phyloP scores from a whole-genome alignment of 768 basidiomycete species.

The Leccinellum rugosiceps region DNA sequence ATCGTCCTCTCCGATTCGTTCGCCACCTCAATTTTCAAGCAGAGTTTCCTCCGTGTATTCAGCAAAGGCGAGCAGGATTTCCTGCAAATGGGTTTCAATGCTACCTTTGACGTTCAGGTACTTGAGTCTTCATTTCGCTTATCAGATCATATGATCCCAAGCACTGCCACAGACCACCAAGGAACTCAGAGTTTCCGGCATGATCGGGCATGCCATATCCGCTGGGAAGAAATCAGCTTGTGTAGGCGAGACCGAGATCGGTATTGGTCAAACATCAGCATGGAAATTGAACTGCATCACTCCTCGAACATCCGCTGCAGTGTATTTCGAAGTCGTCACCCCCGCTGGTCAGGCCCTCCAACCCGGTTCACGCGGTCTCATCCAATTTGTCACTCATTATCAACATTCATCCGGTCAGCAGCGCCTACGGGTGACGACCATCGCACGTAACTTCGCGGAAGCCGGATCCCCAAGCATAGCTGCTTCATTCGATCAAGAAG shows the following conservation, averaged over 20 bases:
- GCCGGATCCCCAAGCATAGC: constrained; percentile 94
- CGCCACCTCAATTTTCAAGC: constrained; percentile 97
- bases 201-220: constrained; percentile 97
- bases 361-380: constrained; percentile 87
- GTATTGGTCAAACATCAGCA: constrained; percentile 96
- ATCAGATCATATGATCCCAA: neutral
- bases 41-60: constrained; percentile 91
- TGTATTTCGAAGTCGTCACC: constrained; percentile 98
- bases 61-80: constrained; percentile 90
- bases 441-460: constrained; percentile 96
- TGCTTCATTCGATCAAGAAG: constrained; percentile 95
- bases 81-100: constrained; percentile 97
- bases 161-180: constrained; percentile 76
- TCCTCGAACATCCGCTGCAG: constrained; percentile 82
- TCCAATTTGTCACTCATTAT: constrained; percentile 98
- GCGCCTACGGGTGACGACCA: constrained; percentile 94
- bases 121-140: constrained; percentile 4
- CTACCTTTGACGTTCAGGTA: constrained; percentile 97
- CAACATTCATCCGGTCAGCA: constrained; percentile 96
- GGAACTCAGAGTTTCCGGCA: constrained; percentile 95
- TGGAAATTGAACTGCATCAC: constrained; percentile 96
- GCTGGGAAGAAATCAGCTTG: constrained; percentile 95
- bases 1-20: constrained; percentile 97
- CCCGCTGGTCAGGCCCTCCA: constrained; percentile 92
- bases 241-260: constrained; percentile 98